Evolutionary conservation across 805 yeast species (phyloP).

Genomic region (Saccharomycopsis amapae): DNA sequence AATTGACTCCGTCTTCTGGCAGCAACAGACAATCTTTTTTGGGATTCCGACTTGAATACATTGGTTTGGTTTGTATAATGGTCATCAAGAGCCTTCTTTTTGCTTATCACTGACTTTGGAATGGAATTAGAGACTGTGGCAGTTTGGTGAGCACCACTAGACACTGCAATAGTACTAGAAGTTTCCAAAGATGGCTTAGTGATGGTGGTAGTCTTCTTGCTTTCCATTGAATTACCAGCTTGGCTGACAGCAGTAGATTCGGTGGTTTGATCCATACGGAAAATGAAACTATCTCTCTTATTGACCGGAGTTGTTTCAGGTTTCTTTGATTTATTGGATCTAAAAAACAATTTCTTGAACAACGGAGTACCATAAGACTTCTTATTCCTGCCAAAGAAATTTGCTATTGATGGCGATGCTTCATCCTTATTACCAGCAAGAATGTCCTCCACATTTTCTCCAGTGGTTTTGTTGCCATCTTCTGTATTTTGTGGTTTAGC

Average conservation of each 20-base stretch:
- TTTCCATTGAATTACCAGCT: not conserved
- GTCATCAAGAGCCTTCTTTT: no score
- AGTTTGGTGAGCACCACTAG: no score
- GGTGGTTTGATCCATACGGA: not conserved
- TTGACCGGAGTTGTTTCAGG: not conserved
- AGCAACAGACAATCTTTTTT: not conserved
- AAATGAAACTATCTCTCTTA: not conserved
- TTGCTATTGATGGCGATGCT: not conserved
- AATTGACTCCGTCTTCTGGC: not conserved
- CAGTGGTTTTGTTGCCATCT: not conserved
- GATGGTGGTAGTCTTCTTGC: not conserved
- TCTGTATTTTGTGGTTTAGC: not conserved
- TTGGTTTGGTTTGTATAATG: no score
- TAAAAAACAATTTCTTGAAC: constrained; percentile 6
- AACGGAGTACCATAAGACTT: constrained; percentile 3
- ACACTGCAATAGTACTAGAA: not conserved
- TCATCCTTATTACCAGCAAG: not conserved
- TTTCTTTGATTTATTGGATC: constrained; percentile 1
- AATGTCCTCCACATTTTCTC: not conserved
- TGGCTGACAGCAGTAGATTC: no score
- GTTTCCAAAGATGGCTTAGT: not conserved
- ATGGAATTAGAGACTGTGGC: no score
- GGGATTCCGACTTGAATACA: no score
- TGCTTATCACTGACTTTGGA: no score
- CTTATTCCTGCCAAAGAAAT: constrained; percentile 1